Evolutionary conservation across 1,284 basidiomycete species (phyloP).

Genomic region (Puccinia novopanici): DNA sequence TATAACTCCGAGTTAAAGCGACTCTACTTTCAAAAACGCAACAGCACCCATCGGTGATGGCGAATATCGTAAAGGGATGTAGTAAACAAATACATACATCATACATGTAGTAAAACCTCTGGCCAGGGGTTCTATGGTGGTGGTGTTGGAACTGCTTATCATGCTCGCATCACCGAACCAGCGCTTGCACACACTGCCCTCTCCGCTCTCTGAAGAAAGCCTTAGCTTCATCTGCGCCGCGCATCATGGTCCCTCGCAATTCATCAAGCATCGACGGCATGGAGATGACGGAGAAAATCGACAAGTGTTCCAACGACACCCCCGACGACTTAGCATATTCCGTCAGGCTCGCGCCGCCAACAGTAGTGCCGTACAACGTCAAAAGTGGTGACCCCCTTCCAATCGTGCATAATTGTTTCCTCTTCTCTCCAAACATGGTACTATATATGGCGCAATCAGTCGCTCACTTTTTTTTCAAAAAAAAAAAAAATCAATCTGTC

Average conservation of each 20-base stretch:
- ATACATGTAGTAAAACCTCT: too few species aligned
- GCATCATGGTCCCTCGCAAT: background rate
- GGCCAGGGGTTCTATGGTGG: too few species aligned
- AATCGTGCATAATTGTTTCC: constrained; percentile 4
- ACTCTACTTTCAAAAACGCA: too few species aligned
- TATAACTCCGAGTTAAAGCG: too few species aligned
- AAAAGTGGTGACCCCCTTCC: constrained; percentile 47
- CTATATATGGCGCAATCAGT: background rate
- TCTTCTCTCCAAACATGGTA: background rate
- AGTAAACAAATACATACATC: too few species aligned
- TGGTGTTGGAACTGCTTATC: too few species aligned
- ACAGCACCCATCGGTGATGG: too few species aligned
- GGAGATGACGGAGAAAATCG: background rate
- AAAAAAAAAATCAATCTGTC: background rate
- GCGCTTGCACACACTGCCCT: too few species aligned
- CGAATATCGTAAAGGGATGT: too few species aligned
- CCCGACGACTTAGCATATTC: constrained; percentile 7
- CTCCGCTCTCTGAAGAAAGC: too few species aligned
- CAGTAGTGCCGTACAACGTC: constrained; percentile 34
- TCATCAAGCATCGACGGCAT: background rate
- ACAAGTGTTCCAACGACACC: background rate
- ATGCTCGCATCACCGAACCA: too few species aligned
- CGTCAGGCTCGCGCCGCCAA: background rate
- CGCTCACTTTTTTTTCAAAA: too few species aligned
- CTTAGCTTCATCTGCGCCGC: background rate